Conservation (phyloP, 305 asterid species). For the Fraxinus angustifolia region DNA sequence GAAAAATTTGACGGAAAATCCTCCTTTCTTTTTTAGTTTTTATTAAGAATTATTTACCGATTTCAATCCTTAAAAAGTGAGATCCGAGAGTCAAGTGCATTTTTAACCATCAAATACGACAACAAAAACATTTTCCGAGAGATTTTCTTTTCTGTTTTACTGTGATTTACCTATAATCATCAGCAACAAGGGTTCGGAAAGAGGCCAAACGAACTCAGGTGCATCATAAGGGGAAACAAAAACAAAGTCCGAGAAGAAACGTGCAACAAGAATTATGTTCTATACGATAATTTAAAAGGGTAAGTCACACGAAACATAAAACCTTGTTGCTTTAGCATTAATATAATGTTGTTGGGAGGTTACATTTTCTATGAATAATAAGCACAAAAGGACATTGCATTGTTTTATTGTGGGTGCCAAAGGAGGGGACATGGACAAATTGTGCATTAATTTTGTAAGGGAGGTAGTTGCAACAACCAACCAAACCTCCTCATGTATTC, state of each 20-base stretch:
- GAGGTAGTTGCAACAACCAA: conserved; percentile 2
- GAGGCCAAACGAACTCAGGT: not conserved
- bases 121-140: not conserved
- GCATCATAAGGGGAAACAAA: not conserved
- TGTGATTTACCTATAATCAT: not conserved
- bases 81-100: not conserved
- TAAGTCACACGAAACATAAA: not conserved
- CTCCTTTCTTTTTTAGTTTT: not conserved
- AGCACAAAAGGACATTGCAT: not conserved
- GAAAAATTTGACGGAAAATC: not conserved
- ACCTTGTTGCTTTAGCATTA: not conserved
- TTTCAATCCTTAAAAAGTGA: not conserved
- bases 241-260: not conserved
- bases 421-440: not conserved
- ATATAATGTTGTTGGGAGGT: not conserved
- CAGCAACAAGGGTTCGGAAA: not conserved
- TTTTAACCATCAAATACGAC: not conserved
- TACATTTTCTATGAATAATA: not conserved
- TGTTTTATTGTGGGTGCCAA: not conserved
- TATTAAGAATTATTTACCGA: not conserved
- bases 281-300: not conserved
- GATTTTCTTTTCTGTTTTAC: too few relatives aligned
- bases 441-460: not conserved
- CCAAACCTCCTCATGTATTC: not conserved
- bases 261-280: not conserved